Evolutionary conservation across 2,329 filamentous ascomycete species (phyloP).

Genomic region (Beauveria scarabaeidicola): DNA sequence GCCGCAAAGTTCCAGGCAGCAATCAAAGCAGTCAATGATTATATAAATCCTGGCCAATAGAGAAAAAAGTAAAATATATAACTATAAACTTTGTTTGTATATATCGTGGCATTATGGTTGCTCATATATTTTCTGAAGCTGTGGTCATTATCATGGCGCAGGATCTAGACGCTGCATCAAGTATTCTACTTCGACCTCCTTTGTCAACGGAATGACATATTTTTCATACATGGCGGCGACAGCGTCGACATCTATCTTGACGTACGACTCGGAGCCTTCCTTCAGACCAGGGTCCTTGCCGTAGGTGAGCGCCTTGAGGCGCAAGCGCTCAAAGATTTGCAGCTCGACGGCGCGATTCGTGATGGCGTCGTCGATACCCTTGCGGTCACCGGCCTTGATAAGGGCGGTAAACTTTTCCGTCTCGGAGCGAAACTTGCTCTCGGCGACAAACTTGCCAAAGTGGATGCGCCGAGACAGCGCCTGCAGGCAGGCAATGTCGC

Average conservation of each 20-base stretch:
- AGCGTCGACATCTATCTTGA: conserved; percentile 87
- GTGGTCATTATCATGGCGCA: conserved; percentile 17
- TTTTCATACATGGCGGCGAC: conserved; percentile 86
- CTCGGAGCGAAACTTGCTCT: conserved; percentile 86
- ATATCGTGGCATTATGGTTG: conserved; percentile 3
- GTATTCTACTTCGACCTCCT: conserved; percentile 96
- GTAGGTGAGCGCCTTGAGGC: conserved; percentile 87
- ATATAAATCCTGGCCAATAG: conserved; percentile 50
- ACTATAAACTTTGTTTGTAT: conserved; percentile 2
- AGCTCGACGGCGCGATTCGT: conserved; percentile 83
- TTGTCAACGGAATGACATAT: conserved; percentile 94
- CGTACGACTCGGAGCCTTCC: conserved; percentile 43
- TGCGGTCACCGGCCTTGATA: conserved; percentile 71
- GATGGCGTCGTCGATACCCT: conserved; percentile 81
- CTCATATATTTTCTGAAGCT: background rate
- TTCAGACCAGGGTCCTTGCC: conserved; percentile 73
- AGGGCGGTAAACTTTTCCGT: conserved; percentile 70
- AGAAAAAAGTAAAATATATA: conserved; percentile 9
- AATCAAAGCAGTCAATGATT: conserved; percentile 67
- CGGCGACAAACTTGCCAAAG: conserved; percentile 97
- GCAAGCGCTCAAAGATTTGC: conserved; percentile 79
- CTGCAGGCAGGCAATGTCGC: conserved; percentile 84
- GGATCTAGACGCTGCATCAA: conserved; percentile 78
- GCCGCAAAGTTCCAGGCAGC: conserved; percentile 65
- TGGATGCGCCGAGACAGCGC: conserved; percentile 85